Percentiles rank a stretch among this genome's conserved stretches.
These are phyloP conservation scores for Lepidium didymum DNA, from an alignment of 345 rosid genomes.

Conservation along the genomic window DNA sequence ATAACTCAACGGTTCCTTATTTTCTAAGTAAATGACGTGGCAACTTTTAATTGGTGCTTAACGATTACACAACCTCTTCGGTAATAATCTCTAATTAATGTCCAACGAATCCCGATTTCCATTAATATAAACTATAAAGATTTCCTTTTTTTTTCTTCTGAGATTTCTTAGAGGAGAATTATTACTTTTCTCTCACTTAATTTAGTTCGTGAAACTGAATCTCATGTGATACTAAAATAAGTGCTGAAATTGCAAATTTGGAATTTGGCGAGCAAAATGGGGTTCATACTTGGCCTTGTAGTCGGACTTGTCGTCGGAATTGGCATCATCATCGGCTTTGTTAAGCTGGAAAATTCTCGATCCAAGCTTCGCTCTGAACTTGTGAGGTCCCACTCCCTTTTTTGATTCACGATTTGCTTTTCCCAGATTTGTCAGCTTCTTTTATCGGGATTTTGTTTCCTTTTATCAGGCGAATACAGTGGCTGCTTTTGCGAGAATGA, in stretches of 20 bases:
- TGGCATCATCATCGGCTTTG: conserved; percentile 65
- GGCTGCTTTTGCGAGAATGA: conserved; percentile 96
- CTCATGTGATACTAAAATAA: neutral
- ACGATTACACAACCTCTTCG: neutral
- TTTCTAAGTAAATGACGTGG: neutral
- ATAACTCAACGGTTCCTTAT: neutral
- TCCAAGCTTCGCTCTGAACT: conserved; percentile 75
- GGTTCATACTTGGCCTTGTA: conserved; percentile 61
- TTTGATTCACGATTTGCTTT: neutral
- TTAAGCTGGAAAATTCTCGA: conserved; percentile 71
- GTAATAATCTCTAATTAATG: neutral
- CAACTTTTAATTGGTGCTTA: neutral
- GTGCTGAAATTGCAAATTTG: neutral
- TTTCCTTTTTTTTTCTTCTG: neutral
- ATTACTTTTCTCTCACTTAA: neutral
- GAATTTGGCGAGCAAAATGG: conserved; percentile 34
- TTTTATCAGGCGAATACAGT: conserved; percentile 61
- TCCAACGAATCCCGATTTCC: neutral
- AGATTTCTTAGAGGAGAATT: neutral
- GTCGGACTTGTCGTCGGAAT: conserved; percentile 63
- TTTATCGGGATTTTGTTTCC: neutral
- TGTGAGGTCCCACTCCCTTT: conserved; percentile 35
- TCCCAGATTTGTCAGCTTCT: neutral
- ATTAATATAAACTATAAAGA: neutral
- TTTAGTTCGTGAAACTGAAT: conserved; percentile 3